Evolutionary conservation across 2,329 filamentous ascomycete genomes (phyloP).

Genomic region (Claviceps paspali): DNA sequence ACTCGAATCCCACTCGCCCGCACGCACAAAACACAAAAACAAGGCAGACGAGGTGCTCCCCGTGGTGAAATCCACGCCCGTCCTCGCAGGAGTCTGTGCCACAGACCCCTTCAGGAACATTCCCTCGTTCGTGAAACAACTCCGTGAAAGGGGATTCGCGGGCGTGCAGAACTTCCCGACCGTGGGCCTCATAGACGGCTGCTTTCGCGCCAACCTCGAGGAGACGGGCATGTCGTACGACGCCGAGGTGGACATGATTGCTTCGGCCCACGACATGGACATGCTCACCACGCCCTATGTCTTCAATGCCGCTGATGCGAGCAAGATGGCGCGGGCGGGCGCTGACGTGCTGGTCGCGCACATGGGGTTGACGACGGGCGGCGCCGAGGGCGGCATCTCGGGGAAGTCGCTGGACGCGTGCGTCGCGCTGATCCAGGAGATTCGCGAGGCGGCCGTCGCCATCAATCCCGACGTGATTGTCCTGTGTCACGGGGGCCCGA

Average conservation of each 20-base stretch:
- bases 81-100: slow-evolving; percentile 55
- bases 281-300: slow-evolving; percentile 57
- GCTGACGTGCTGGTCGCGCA: slow-evolving; percentile 55
- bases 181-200: slow-evolving; percentile 54
- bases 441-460: slow-evolving; percentile 42
- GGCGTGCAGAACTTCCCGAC: slow-evolving; percentile 64
- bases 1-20: not conserved
- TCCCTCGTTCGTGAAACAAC: slow-evolving; percentile 39
- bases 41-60: slow-evolving; percentile 52
- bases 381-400: slow-evolving; percentile 45
- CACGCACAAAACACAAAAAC: not conserved
- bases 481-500: slow-evolving; percentile 53
- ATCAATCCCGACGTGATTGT: slow-evolving; percentile 40
- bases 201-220: slow-evolving; percentile 51
- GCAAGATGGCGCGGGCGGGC: slow-evolving; percentile 46
- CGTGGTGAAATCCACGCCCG: slow-evolving; percentile 45
- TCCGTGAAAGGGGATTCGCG: slow-evolving; percentile 48
- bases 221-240: slow-evolving; percentile 58
- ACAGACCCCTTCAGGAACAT: slow-evolving; percentile 56
- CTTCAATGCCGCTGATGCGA: slow-evolving; percentile 46
- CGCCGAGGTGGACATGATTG: slow-evolving; percentile 51
- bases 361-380: slow-evolving; percentile 51
- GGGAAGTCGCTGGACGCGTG: slow-evolving; percentile 50
- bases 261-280: slow-evolving; percentile 40
- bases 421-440: slow-evolving; percentile 44